phyloP scores from a whole-genome alignment of 1,284 basidiomycete genomes.

The Cutaneotrichosporon sp. region DNA sequence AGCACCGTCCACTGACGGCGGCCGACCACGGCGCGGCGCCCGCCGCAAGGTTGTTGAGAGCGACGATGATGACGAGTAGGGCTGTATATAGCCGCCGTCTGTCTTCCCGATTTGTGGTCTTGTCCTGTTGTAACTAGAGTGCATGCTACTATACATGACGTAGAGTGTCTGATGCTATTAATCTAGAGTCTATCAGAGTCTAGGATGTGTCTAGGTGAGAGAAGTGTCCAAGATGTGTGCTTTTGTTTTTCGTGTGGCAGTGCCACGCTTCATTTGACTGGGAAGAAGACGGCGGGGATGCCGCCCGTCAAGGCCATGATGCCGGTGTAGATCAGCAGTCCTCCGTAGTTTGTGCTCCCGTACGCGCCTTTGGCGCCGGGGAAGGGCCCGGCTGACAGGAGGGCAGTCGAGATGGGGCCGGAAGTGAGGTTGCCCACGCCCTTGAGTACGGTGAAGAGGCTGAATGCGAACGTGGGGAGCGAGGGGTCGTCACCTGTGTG shows the following conservation, averaged over 20 bases:
- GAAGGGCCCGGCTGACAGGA: constrained; percentile 24
- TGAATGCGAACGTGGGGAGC: constrained; percentile 35
- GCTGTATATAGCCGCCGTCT: no score
- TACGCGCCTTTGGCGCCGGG: constrained; percentile 39
- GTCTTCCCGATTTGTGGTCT: not conserved
- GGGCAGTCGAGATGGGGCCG: constrained; percentile 36
- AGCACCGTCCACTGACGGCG: not conserved
- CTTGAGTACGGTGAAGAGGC: constrained; percentile 38
- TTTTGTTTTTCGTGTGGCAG: not conserved
- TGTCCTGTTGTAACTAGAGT: not conserved
- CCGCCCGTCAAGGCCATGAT: constrained; percentile 21
- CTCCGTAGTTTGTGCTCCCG: constrained; percentile 38
- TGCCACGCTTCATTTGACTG: constrained; percentile 2
- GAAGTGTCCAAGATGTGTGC: not conserved
- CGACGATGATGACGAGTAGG: constrained; percentile 19
- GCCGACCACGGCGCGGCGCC: constrained; percentile 1
- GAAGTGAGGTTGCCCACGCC: constrained; percentile 46
- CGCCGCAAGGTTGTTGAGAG: constrained; percentile 15
- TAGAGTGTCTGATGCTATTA: not conserved
- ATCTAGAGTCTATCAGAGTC: not conserved
- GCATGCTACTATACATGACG: not conserved
- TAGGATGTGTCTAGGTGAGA: not conserved
- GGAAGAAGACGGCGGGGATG: constrained; percentile 16
- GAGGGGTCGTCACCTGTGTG: constrained; percentile 38
- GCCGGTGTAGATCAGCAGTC: constrained; percentile 32